Conservation (phyloP, 2,329 filamentous ascomycete species). For the Fusarium mangiferae region DNA sequence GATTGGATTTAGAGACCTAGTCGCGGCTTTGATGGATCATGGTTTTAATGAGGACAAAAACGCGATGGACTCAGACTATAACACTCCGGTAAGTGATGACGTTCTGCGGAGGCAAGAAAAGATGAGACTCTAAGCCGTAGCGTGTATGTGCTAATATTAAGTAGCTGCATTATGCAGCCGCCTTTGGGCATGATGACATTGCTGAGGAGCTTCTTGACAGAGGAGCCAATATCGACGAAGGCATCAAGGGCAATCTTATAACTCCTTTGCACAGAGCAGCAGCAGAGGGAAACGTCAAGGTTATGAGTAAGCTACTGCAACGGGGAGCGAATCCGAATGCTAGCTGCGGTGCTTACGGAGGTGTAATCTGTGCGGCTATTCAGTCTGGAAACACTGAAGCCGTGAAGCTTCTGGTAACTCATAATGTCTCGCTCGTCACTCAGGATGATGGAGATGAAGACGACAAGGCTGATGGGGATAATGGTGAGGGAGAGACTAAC, state of each 20-base stretch:
- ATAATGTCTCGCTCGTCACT: conserved; percentile 50
- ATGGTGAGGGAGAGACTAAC: conserved; percentile 19
- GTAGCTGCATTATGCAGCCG: conserved; percentile 29
- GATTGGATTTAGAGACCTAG: conserved; percentile 52
- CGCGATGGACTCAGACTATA: conserved; percentile 44
- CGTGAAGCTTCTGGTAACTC: conserved; percentile 53
- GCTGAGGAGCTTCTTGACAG: conserved; percentile 26
- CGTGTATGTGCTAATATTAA: background rate
- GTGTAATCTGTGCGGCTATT: conserved; percentile 55
- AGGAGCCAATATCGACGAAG: conserved; percentile 40
- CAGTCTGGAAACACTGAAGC: conserved; percentile 54
- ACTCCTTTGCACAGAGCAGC: conserved; percentile 56
- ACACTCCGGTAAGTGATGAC: conserved; percentile 49
- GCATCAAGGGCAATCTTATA: conserved; percentile 43
- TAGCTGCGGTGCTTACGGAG: conserved; percentile 39
- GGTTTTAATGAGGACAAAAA: conserved; percentile 50
- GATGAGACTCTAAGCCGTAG: background rate
- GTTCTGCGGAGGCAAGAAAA: background rate
- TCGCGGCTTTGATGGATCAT: conserved; percentile 52
- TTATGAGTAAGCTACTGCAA: conserved; percentile 53
- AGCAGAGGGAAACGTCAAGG: conserved; percentile 50
- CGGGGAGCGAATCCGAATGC: conserved; percentile 53
- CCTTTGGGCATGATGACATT: conserved; percentile 10
- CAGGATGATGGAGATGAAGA: conserved; percentile 31
- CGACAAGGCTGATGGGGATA: background rate